These are phyloP conservation scores for Thinopyrum elongatum DNA, from an alignment of 176 grass and related monocot species.

Conservation along the genomic window DNA sequence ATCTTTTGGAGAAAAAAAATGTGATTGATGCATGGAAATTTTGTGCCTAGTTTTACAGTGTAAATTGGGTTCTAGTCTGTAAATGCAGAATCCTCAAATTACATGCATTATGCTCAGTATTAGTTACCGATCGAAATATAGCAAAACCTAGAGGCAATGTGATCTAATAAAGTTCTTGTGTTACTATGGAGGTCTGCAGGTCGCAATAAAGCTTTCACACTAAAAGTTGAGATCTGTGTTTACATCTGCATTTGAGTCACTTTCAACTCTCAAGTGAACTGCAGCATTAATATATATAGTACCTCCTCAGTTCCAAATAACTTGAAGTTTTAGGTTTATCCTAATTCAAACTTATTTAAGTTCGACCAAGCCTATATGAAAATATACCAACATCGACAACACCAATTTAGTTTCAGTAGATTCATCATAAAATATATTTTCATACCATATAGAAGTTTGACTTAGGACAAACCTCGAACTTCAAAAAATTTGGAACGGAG, in stretches of 20 bases:
- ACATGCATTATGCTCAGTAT: neutral
- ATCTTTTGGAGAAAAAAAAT: neutral
- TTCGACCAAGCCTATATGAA: neutral
- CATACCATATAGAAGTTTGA: neutral
- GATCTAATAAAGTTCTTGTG: neutral
- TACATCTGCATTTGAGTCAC: no score
- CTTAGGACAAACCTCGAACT: slow-evolving; percentile 34
- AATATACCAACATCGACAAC: neutral
- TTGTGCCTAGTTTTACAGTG: neutral
- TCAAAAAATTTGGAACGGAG: neutral
- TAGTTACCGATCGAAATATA: neutral
- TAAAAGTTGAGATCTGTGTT: neutral
- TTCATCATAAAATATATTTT: neutral
- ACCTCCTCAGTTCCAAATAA: neutral
- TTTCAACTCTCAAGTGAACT: neutral
- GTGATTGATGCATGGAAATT: neutral
- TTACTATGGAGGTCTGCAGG: neutral
- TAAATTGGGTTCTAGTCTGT: neutral
- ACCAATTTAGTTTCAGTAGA: neutral
- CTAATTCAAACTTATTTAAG: neutral
- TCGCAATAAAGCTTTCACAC: neutral
- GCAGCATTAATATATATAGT: neutral
- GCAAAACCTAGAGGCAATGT: neutral
- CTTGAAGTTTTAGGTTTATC: no score
- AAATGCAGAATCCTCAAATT: neutral